Evolutionary conservation across 495 filamentous ascomycete genomes (phyloP).

Genomic region (Lepraria neglecta): DNA sequence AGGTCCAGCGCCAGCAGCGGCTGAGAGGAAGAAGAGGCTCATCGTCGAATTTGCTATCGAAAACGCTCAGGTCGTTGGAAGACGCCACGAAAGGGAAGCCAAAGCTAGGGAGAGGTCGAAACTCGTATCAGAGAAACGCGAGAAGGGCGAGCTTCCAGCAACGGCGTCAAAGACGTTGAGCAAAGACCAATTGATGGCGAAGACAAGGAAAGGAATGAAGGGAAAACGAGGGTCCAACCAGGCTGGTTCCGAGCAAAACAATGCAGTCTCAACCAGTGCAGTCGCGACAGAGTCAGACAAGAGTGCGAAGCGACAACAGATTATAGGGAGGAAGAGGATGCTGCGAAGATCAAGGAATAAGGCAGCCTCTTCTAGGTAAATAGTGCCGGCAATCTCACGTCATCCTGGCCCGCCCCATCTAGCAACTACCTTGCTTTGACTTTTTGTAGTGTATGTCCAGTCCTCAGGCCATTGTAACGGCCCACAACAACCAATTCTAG

Average conservation of each 20-base stretch:
- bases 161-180: constrained; percentile 23
- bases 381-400: neutral
- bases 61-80: constrained; percentile 84
- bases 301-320: constrained; percentile 53
- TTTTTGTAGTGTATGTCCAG: too few relatives aligned
- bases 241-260: neutral
- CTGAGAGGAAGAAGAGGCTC: constrained; percentile 65
- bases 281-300: constrained; percentile 43
- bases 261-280: neutral
- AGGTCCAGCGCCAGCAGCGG: constrained; percentile 19
- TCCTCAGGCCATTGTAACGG: neutral
- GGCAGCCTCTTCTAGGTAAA: constrained; percentile 23
- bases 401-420: neutral
- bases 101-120: constrained; percentile 47
- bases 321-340: constrained; percentile 63
- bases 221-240: constrained; percentile 8
- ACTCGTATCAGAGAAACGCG: constrained; percentile 26
- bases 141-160: constrained; percentile 23
- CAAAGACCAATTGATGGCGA: constrained; percentile 23
- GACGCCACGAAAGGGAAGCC: constrained; percentile 65
- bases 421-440: neutral
- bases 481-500: neutral
- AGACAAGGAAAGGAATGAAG: constrained; percentile 30
- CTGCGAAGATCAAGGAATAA: constrained; percentile 48
- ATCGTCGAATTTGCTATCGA: constrained; percentile 99